Evolutionary conservation across 495 filamentous ascomycete genomes (phyloP), one percentile per base, ranked within the genome.

Genomic region (Aspergillus incahuasiensis): DNA sequence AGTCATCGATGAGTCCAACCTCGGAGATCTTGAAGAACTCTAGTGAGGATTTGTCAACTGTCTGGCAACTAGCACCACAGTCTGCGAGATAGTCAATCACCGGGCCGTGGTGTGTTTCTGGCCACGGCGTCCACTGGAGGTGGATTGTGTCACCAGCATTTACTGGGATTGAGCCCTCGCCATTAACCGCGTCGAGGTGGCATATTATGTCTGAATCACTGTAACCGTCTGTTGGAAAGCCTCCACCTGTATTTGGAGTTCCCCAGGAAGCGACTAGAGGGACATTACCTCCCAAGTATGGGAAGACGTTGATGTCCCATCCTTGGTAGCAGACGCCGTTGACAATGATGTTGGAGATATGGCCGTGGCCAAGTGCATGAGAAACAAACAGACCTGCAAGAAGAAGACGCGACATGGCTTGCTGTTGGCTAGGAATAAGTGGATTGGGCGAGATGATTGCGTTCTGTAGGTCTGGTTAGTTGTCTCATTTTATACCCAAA

Each of bases 11-110:
- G 38, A 85, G 74, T 38, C 83, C 86, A 5, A 74, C 71, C 28
- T 78, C 76, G 57, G 74, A 77, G 59, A 90, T 85, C 81, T 88
- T 88, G 78, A 88, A 77, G 59, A 90, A 84, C 81, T 88, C 87
- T 77, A 88, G 77, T 0, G 63, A 60, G 3, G 69, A 75, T 65
- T 82, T 80, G 70, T 85, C 74, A 32, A 79, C 83, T 0, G 66
- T 77, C 54, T 78, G 72, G 70, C 85, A 87, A 35, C 74, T 65
- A 21, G 79, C 82, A 54, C 78, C 74, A 75, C 85, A 88, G 43
- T 76, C 69, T 30, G 86, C 87, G 0, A 90, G 72, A 66, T 87
- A 88, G 74, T 85, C 79, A 54, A 87, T 77, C 64, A 84, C 81
- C 5, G 86, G 85, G 6, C 86, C 84, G 54, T 80, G 75, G 56